Conservation (phyloP, 495 filamentous ascomycete genomes). For the Glutinoglossum americanum region DNA sequence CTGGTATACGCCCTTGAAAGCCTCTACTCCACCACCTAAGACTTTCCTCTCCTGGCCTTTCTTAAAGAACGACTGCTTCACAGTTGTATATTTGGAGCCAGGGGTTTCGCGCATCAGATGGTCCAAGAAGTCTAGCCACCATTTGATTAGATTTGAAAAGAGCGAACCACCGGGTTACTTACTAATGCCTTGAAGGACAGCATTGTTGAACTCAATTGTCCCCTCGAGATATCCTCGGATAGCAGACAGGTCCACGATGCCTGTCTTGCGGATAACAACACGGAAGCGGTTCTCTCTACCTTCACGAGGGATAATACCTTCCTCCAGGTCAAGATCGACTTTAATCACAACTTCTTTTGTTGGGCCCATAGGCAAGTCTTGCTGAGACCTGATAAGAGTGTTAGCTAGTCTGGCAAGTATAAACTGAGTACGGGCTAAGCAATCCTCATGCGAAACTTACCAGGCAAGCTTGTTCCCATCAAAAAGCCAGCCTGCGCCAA, state of each 20-base stretch:
- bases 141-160: background rate
- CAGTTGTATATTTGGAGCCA: constrained; percentile 24
- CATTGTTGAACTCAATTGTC: constrained; percentile 32
- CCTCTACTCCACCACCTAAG: constrained; percentile 40
- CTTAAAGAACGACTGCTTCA: constrained; percentile 63
- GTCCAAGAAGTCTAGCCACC: constrained; percentile 48
- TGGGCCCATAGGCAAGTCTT: background rate
- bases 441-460: constrained; percentile 6
- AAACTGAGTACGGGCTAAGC: background rate
- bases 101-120: constrained; percentile 67
- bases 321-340: constrained; percentile 46
- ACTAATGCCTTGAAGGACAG: constrained; percentile 60
- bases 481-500: constrained; percentile 35
- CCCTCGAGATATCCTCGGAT: constrained; percentile 43
- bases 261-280: constrained; percentile 35
- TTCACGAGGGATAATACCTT: constrained; percentile 17
- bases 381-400: constrained; percentile 10
- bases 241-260: constrained; percentile 36
- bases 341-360: constrained; percentile 19
- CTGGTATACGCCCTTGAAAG: constrained; percentile 68
- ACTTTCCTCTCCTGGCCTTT: constrained; percentile 16
- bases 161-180: constrained; percentile 7
- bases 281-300: constrained; percentile 27
- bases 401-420: background rate
- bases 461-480: constrained; percentile 48